These are phyloP conservation scores for Tripterygium wilfordii DNA, from an alignment of 177 flowering plant species.

Conservation along the genomic window DNA sequence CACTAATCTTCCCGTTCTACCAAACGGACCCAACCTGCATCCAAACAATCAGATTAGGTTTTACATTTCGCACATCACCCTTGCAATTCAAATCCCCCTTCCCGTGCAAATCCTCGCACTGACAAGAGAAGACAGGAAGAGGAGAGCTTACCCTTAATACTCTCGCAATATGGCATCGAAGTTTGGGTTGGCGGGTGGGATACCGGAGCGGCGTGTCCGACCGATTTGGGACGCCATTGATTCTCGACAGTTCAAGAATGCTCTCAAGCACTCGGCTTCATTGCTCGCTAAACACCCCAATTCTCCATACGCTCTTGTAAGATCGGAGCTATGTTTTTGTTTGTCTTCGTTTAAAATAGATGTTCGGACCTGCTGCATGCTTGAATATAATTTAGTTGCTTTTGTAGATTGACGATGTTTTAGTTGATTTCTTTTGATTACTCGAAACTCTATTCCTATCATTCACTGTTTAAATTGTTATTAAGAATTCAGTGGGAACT, in stretches of 20 bases:
- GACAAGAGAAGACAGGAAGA: too few relatives aligned
- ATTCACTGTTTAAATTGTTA: too few relatives aligned
- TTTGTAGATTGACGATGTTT: too few relatives aligned
- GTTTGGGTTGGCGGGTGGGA: constrained; percentile 80
- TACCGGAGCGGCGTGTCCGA: constrained; percentile 93
- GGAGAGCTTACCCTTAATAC: too few relatives aligned
- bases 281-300: constrained; percentile 72
- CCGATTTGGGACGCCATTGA: constrained; percentile 97
- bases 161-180: constrained; percentile 80
- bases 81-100: neutral
- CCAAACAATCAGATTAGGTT: constrained; percentile 9
- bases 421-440: too few relatives aligned
- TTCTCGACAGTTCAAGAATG: constrained; percentile 84
- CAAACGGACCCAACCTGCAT: too few relatives aligned
- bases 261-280: constrained; percentile 59
- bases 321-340: constrained; percentile 4
- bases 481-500: too few relatives aligned
- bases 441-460: too few relatives aligned
- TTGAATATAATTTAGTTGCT: too few relatives aligned
- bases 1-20: too few relatives aligned
- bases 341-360: too few relatives aligned
- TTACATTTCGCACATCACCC: neutral
- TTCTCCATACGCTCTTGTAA: constrained; percentile 84
- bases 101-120: neutral
- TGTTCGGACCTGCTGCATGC: too few relatives aligned